phyloP scores from a whole-genome alignment of 345 rosid genomes.

The Populus tremula region DNA sequence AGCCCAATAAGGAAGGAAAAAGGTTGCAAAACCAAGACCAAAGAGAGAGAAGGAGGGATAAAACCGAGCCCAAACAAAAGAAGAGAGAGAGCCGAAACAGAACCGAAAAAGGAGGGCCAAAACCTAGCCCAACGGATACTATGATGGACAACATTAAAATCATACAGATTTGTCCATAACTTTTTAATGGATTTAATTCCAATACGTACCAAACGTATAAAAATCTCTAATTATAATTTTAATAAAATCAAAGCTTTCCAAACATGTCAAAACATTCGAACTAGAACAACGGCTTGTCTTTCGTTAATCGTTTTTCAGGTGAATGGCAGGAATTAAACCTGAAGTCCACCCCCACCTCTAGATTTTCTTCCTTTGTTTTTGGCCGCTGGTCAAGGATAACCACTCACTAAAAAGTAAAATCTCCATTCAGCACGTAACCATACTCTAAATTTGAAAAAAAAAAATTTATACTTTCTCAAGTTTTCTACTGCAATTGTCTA shows the following conservation, averaged over 20 bases:
- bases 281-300: background rate
- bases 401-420: background rate
- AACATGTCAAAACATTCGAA: too few species aligned
- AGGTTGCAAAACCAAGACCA: too few species aligned
- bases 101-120: too few species aligned
- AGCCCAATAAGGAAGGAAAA: too few species aligned
- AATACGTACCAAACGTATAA: too few species aligned
- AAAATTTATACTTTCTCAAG: background rate
- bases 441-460: background rate
- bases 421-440: background rate
- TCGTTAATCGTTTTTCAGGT: background rate
- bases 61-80: too few species aligned
- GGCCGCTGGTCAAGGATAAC: background rate
- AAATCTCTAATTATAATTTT: background rate
- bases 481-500: background rate
- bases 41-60: too few species aligned
- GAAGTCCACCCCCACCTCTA: background rate
- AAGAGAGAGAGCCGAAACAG: too few species aligned
- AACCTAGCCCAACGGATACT: too few species aligned
- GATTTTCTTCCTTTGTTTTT: too few species aligned
- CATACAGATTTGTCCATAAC: too few species aligned
- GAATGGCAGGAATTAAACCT: background rate
- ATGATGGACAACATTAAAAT: too few species aligned
- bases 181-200: background rate
- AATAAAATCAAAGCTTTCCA: background rate